Conservation (phyloP, 495 filamentous ascomycete species). For the Chaetomium cochliodes region DNA sequence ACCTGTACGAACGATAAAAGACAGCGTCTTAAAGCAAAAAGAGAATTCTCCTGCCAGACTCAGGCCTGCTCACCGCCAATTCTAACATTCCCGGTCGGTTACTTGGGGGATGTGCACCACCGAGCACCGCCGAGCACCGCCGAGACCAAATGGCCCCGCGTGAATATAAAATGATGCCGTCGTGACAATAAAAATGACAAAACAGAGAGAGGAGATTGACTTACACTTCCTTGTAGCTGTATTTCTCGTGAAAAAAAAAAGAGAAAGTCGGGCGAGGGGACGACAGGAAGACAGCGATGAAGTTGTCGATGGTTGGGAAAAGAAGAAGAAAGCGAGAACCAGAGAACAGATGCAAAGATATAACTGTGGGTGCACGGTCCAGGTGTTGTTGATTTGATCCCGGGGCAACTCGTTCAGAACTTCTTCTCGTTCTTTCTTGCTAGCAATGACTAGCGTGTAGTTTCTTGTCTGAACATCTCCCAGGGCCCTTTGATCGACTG, state of each 20-base stretch:
- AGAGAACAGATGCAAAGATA: not conserved
- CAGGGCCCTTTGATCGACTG: not conserved
- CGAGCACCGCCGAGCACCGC: not conserved
- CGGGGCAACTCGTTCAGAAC: not conserved
- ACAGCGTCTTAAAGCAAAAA: not conserved
- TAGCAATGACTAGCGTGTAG: too few species aligned
- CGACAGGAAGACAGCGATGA: not conserved
- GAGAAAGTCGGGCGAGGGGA: not conserved
- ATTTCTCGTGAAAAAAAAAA: conserved; percentile 5
- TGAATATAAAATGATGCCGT: not conserved
- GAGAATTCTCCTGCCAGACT: not conserved
- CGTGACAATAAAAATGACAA: not conserved
- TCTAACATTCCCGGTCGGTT: not conserved
- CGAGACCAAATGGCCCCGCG: not conserved
- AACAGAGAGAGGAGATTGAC: not conserved
- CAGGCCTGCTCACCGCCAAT: not conserved
- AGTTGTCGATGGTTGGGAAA: not conserved
- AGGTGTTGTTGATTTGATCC: not conserved
- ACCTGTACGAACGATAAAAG: not conserved
- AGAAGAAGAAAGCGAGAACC: not conserved
- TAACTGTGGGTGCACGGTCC: not conserved
- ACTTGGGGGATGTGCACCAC: not conserved
- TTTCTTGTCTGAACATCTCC: not conserved
- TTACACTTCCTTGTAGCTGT: conserved; percentile 12
- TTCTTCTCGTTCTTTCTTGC: not conserved